phyloP scores from a whole-genome alignment of 345 rosid species.

The Punica granatum region DNA sequence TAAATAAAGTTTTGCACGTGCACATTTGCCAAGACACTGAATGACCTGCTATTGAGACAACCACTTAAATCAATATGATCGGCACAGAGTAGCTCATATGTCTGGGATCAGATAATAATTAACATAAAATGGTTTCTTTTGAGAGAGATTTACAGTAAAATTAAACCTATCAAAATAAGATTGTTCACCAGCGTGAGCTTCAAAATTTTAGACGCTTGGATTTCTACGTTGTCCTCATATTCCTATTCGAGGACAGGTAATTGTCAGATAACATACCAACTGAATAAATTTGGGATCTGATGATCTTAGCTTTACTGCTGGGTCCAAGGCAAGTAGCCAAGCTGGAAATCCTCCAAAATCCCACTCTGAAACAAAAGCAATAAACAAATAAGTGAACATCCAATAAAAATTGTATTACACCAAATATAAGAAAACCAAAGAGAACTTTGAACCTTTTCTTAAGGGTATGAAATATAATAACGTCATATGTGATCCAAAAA shows the following conservation, averaged over 20 bases:
- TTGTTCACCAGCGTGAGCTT: background rate
- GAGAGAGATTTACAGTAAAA: background rate
- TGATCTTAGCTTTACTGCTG: constrained; percentile 61
- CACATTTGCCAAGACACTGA: background rate
- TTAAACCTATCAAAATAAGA: background rate
- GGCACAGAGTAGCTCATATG: background rate
- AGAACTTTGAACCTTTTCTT: background rate
- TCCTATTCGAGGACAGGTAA: background rate
- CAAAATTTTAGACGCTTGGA: background rate
- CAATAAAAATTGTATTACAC: constrained; percentile 2
- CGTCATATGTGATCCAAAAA: background rate
- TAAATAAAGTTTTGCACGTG: background rate
- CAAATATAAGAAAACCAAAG: background rate
- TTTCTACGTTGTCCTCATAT: background rate
- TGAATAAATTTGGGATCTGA: constrained; percentile 69
- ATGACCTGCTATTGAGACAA: background rate
- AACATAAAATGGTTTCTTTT: background rate
- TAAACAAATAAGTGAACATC: background rate
- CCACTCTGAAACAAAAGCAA: constrained; percentile 56
- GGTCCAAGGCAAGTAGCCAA: constrained; percentile 75
- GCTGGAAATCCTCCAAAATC: constrained; percentile 93
- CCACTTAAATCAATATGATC: background rate
- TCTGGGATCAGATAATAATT: background rate
- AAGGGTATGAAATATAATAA: background rate
- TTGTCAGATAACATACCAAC: constrained; percentile 34